phyloP scores from a whole-genome alignment of 2,329 filamentous ascomycete genomes.

The Dothiorella sarmentorum region DNA sequence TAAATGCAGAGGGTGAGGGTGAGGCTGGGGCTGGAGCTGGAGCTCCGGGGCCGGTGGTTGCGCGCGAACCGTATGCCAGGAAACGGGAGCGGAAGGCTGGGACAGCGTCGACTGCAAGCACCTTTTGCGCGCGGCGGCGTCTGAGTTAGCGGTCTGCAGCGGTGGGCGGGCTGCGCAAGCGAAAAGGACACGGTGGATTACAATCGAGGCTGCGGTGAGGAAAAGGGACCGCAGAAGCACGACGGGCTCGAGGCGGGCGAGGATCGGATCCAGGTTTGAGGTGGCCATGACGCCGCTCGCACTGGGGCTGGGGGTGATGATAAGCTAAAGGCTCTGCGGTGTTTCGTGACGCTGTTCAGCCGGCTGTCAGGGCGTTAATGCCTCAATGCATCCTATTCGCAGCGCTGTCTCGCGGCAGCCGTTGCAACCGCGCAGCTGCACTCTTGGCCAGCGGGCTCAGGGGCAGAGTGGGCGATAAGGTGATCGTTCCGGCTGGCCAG shows the following conservation, averaged over 20 bases:
- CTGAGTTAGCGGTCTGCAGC: constrained; percentile 17
- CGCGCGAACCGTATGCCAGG: constrained; percentile 58
- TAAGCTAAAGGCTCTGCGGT: constrained; percentile 17
- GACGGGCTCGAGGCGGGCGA: constrained; percentile 21
- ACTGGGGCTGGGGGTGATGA: constrained; percentile 13
- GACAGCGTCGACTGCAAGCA: constrained; percentile 50
- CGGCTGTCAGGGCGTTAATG: constrained; percentile 11
- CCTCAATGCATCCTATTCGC: constrained; percentile 9
- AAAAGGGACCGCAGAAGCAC: constrained; percentile 35
- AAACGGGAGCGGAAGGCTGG: constrained; percentile 54
- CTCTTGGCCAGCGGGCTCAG: background rate
- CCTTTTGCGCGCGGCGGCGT: constrained; percentile 35
- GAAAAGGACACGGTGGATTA: constrained; percentile 32
- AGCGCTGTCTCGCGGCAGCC: too few relatives aligned
- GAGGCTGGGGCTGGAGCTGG: constrained; percentile 13
- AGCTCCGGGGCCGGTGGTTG: constrained; percentile 22
- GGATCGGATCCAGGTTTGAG: constrained; percentile 4
- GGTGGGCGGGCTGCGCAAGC: constrained; percentile 13
- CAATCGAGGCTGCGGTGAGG: constrained; percentile 38
- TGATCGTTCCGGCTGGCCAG: constrained; percentile 3
- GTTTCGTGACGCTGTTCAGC: constrained; percentile 14
- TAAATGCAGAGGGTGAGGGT: constrained; percentile 17
- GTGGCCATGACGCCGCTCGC: constrained; percentile 7
- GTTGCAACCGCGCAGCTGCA: background rate
- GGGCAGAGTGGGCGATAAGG: constrained; percentile 14